Conservation (phyloP, 805 yeast species). For the Ogataea corticis region DNA sequence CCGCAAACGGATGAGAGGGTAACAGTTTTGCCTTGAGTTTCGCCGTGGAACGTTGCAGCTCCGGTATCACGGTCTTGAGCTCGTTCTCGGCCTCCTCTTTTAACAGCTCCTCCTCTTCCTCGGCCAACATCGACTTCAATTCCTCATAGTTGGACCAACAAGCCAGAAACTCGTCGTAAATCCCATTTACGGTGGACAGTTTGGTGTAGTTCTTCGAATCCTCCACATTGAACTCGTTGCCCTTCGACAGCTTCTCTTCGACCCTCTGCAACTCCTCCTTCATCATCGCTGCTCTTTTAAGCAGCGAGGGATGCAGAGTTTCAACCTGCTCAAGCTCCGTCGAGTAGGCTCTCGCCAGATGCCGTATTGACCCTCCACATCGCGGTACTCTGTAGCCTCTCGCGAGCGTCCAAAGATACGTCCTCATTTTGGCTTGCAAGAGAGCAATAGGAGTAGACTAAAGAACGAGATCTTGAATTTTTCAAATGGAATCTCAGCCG, state of each 20-base stretch:
- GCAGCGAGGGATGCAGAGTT: conserved; percentile 47
- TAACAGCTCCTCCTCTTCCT: conserved; percentile 44
- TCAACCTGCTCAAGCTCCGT: conserved; percentile 11
- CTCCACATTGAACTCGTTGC: conserved; percentile 43
- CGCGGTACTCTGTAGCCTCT: neutral
- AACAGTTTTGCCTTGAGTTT: conserved; percentile 58
- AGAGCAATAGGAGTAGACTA: too few relatives aligned
- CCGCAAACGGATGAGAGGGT: conserved; percentile 77
- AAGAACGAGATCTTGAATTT: neutral
- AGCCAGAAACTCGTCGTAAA: conserved; percentile 39
- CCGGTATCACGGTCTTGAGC: conserved; percentile 45
- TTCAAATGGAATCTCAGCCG: neutral
- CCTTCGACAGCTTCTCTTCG: conserved; percentile 43
- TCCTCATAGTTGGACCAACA: conserved; percentile 36
- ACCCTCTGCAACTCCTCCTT: conserved; percentile 41
- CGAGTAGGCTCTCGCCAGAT: conserved; percentile 1
- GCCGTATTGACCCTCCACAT: neutral
- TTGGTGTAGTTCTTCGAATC: conserved; percentile 51
- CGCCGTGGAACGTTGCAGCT: conserved; percentile 42
- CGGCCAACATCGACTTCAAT: conserved; percentile 33
- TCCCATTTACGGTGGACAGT: conserved; percentile 44
- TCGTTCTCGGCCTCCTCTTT: conserved; percentile 65
- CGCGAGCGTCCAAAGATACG: neutral
- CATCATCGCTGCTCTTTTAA: conserved; percentile 47
- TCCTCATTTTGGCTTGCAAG: too few relatives aligned